phyloP scores from a whole-genome alignment of 805 yeast species.

The Ogataea salicorniae region DNA sequence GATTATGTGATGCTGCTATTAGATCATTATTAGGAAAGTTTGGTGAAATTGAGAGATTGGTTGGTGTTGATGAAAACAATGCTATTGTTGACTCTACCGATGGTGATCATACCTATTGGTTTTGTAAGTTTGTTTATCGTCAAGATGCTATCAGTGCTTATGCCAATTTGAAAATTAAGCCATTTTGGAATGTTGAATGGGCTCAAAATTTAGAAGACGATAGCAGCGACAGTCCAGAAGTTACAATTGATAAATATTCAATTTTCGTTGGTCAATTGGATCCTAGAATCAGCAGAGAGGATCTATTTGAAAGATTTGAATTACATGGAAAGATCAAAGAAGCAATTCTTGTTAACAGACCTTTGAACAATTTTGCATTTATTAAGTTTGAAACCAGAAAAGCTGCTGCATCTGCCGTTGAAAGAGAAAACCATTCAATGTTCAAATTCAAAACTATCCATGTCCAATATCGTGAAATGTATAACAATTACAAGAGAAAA shows the following conservation, averaged over 20 bases:
- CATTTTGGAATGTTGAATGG: conserved; percentile 70
- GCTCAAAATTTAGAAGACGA: conserved; percentile 70
- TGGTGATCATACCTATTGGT: conserved; percentile 44
- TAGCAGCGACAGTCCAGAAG: conserved; percentile 30
- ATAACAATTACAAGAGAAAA: conserved; percentile 32
- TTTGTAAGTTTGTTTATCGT: conserved; percentile 69
- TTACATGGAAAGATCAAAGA: conserved; percentile 62
- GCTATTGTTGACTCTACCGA: conserved; percentile 12
- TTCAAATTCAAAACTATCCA: conserved; percentile 72
- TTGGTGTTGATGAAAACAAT: conserved; percentile 36
- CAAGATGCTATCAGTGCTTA: conserved; percentile 87
- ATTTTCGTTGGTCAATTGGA: conserved; percentile 77
- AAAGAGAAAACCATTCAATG: conserved; percentile 76
- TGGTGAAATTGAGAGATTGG: conserved; percentile 75
- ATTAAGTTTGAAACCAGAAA: conserved; percentile 57
- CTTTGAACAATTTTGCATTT: conserved; percentile 62
- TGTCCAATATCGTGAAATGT: conserved; percentile 74
- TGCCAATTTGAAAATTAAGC: conserved; percentile 56
- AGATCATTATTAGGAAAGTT: conserved; percentile 39
- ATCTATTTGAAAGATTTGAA: conserved; percentile 53
- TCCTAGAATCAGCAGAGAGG: conserved; percentile 47
- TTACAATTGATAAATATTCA: conserved; percentile 61
- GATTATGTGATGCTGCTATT: conserved; percentile 29
- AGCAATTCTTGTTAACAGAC: conserved; percentile 49
- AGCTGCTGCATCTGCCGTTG: conserved; percentile 84